Conservation (phyloP, 257 asterid species). For the Rehmannia glutinosa region DNA sequence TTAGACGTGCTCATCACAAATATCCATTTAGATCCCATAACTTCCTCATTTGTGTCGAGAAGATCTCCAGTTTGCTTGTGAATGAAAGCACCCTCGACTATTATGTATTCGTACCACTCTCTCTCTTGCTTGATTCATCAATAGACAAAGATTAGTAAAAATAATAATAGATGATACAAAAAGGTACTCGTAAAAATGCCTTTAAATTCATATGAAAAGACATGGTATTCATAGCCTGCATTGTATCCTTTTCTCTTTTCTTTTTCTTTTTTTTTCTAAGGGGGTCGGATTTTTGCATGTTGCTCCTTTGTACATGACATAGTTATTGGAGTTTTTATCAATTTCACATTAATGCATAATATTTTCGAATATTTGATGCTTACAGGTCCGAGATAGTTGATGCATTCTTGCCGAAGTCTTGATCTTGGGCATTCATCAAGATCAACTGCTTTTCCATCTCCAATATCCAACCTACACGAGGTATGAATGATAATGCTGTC, state of each 20-base stretch:
- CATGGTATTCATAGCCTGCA: too few relatives aligned
- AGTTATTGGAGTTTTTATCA: background rate
- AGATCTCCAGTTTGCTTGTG: slow-evolving; percentile 44
- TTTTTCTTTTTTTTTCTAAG: too few relatives aligned
- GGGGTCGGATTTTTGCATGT: too few relatives aligned
- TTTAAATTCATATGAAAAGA: too few relatives aligned
- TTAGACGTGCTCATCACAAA: slow-evolving; percentile 69
- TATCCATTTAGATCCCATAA: slow-evolving; percentile 55
- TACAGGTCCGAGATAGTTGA: slow-evolving; percentile 80
- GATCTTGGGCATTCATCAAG: slow-evolving; percentile 59
- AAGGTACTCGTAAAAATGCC: too few relatives aligned
- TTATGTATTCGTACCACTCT: slow-evolving; percentile 49
- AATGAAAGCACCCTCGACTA: slow-evolving; percentile 45
- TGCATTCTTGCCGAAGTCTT: slow-evolving; percentile 55
- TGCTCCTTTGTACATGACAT: too few relatives aligned
- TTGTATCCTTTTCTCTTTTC: too few relatives aligned
- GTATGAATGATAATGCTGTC: background rate
- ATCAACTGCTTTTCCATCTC: slow-evolving; percentile 68
- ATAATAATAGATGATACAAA: too few relatives aligned
- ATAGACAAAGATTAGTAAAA: background rate
- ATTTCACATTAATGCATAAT: background rate
- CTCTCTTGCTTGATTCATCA: slow-evolving; percentile 54
- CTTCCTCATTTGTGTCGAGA: slow-evolving; percentile 47
- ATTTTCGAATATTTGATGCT: background rate
- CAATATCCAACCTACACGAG: slow-evolving; percentile 69